Evolutionary conservation across 2,329 filamentous ascomycete genomes (phyloP).

Genomic region (Colletotrichum australisinense): DNA sequence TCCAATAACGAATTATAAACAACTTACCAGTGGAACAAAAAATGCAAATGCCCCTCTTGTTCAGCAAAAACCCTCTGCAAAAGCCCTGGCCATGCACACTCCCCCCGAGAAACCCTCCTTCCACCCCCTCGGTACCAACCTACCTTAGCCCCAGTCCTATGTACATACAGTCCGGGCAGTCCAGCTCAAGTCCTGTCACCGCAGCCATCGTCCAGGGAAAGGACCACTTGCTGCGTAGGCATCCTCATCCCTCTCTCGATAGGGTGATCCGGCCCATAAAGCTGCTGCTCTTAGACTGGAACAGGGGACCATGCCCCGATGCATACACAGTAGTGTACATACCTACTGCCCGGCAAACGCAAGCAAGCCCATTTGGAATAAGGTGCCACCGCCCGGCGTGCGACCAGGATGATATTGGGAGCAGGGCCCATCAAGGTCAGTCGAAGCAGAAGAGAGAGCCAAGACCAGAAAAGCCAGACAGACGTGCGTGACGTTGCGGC

Average conservation of each 20-base stretch:
- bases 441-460: not conserved
- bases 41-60: conserved; percentile 3
- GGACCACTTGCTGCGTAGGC: not conserved
- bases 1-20: not conserved
- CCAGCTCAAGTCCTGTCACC: not conserved
- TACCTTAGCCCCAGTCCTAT: not conserved
- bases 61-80: not conserved
- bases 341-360: not conserved
- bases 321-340: not conserved
- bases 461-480: not conserved
- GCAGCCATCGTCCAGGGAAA: not conserved
- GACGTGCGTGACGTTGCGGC: conserved; percentile 7
- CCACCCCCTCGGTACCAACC: not conserved
- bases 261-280: not conserved
- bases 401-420: not conserved
- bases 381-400: not conserved
- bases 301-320: not conserved
- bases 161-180: not conserved
- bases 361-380: conserved; percentile 12
- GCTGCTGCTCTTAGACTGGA: not conserved
- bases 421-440: not conserved
- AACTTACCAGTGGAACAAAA: not conserved
- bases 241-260: not conserved
- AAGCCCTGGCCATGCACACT: not conserved
- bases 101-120: not conserved